Base-by-base conservation (phyloP, 1,139 yeast genomes). In the Petasospora rhodanensis region DNA sequence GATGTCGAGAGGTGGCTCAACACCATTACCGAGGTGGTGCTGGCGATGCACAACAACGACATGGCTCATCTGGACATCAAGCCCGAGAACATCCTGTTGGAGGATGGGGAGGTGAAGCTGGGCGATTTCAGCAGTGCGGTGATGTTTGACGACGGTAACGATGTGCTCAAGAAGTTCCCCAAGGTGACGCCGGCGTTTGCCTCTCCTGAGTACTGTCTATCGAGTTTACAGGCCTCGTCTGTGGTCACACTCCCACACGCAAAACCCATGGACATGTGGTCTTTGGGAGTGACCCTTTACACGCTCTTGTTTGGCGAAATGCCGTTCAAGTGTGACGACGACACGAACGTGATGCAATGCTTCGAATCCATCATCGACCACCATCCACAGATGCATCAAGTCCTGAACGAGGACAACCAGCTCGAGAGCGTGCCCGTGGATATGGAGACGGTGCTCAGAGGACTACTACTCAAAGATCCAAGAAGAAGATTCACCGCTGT, bases 271-370 rank as follows among this genome's bases (percentile, higher is more conserved):
- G 41, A 38, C 18, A 26, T 31, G 26, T 38, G 41, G 41, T 17
- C 30, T 13, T 15, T 38, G 7, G 41, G 41, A 5, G 31, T 38
- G 2, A 34, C 38, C 2, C 2, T 34, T 18, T 38, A 29, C 15
- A 13, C 30, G 16, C 16, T 38, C 14, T 11, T 34, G 14, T 34
- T 28, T 28, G 38, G 38, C 3, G 16, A 10, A 7, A 26, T 31
- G 18, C 38, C 42, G 4, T 37, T 59, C 3, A 58, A 54, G 7
- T 26, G 27, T 14, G 29, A 22, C 5, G 20, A 6, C 7, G 26
- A 29, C 11, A 28, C 7, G 7, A 25, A 23, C 16, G 14, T 34
- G 9, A 21, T 22, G 14, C 19, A 24, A 4, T 26, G 31, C 9
- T 26, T 23, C 15, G 18, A 10, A 7, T 34, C 37, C 5, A 29